Evolutionary conservation across 2,329 filamentous ascomycete species (phyloP).

Genomic region (Ilyonectria sp.): DNA sequence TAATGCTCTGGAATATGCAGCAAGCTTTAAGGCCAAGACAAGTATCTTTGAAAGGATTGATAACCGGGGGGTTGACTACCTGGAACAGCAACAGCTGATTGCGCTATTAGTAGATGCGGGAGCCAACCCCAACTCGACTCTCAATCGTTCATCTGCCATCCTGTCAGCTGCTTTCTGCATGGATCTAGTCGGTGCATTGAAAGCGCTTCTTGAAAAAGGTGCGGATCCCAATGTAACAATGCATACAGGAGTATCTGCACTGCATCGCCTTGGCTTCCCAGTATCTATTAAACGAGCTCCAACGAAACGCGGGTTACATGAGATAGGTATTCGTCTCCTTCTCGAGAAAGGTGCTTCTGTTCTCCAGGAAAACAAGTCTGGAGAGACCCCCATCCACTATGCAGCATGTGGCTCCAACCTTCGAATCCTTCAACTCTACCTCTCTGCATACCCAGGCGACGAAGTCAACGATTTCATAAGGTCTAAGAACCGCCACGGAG

Average conservation of each 20-base stretch:
- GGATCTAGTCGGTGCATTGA: neutral
- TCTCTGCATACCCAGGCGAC: slow-evolving; percentile 19
- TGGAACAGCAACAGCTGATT: slow-evolving; percentile 39
- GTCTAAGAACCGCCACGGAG: slow-evolving; percentile 38
- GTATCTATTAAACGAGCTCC: neutral
- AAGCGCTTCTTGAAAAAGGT: neutral
- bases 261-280: neutral
- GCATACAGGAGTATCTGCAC: neutral
- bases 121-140: slow-evolving; percentile 41
- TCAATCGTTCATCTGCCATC: neutral
- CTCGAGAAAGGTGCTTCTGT: slow-evolving; percentile 16
- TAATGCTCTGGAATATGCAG: neutral
- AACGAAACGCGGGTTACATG: neutral
- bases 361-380: slow-evolving; percentile 34
- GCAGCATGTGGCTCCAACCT: slow-evolving; percentile 35
- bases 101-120: slow-evolving; percentile 38
- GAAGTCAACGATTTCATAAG: slow-evolving; percentile 12
- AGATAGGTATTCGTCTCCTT: neutral
- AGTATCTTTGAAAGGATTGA: too few species aligned
- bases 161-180: neutral
- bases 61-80: slow-evolving; percentile 21
- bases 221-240: neutral
- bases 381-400: slow-evolving; percentile 43
- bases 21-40: too few species aligned
- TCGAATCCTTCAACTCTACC: slow-evolving; percentile 39